Evolutionary conservation across 2,329 filamentous ascomycete species (phyloP).

Genomic region (Colletotrichum caudatum): DNA sequence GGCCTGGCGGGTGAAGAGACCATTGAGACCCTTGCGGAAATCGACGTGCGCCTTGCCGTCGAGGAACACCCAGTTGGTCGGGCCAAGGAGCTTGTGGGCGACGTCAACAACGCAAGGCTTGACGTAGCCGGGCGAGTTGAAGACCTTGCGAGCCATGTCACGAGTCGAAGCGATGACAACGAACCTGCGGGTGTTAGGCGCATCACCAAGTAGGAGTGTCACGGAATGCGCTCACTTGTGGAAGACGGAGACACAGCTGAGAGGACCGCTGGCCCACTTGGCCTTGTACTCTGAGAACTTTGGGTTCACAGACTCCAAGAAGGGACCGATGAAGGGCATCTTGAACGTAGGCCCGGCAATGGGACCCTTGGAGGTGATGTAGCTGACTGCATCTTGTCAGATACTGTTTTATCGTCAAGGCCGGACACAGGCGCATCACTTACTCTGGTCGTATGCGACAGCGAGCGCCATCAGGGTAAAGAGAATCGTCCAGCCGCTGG

Average conservation of each 20-base stretch:
- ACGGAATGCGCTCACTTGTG: slow-evolving; percentile 74
- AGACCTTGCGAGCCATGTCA: slow-evolving; percentile 95
- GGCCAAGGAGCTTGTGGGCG: slow-evolving; percentile 91
- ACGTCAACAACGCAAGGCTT: slow-evolving; percentile 97
- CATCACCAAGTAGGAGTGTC: background rate
- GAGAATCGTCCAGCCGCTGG: slow-evolving; percentile 70
- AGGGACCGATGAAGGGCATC: slow-evolving; percentile 92
- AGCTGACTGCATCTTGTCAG: slow-evolving; percentile 69
- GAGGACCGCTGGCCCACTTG: slow-evolving; percentile 90
- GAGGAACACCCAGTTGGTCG: slow-evolving; percentile 96
- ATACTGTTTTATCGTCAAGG: background rate
- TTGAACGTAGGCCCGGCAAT: slow-evolving; percentile 83
- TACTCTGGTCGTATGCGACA: slow-evolving; percentile 91
- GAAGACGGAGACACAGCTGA: slow-evolving; percentile 98
- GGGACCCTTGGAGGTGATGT: slow-evolving; percentile 79
- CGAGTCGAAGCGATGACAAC: slow-evolving; percentile 96
- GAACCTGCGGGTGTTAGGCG: slow-evolving; percentile 70
- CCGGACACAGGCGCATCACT: slow-evolving; percentile 52
- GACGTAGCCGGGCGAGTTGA: slow-evolving; percentile 92
- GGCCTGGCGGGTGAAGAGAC: slow-evolving; percentile 91
- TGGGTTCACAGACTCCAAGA: slow-evolving; percentile 90
- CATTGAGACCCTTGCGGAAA: slow-evolving; percentile 96
- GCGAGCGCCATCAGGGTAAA: slow-evolving; percentile 77
- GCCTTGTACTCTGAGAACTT: slow-evolving; percentile 91
- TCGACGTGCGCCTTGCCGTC: slow-evolving; percentile 96